phyloP scores from a whole-genome alignment of 805 yeast genomes.

The Soucietia sequanensis region DNA sequence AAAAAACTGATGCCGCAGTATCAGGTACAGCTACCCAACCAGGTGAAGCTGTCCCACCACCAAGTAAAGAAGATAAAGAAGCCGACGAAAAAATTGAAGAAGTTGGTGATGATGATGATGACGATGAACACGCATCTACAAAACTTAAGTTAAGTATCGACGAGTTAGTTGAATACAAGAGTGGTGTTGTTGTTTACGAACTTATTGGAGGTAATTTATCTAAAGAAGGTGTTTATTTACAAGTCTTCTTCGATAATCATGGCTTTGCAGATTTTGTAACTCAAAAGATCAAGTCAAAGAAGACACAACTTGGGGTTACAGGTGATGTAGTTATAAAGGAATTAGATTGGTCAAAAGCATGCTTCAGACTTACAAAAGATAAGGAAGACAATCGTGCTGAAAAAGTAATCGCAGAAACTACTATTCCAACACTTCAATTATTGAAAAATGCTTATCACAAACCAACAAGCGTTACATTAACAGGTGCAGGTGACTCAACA shows the following conservation, averaged over 20 bases:
- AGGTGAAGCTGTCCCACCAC: not conserved
- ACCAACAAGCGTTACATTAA: constrained; percentile 56
- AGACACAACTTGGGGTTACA: constrained; percentile 37
- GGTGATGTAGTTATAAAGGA: constrained; percentile 80
- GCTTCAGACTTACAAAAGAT: constrained; percentile 61
- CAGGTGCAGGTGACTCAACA: constrained; percentile 51
- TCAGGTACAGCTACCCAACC: constrained; percentile 11
- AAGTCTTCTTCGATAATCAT: constrained; percentile 72
- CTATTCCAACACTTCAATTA: constrained; percentile 64
- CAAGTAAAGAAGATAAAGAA: constrained; percentile 7
- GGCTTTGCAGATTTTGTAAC: constrained; percentile 65
- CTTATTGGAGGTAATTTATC: constrained; percentile 57
- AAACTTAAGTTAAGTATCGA: constrained; percentile 53
- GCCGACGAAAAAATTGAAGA: constrained; percentile 15
- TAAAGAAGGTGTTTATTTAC: constrained; percentile 61
- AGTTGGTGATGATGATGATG: constrained; percentile 33
- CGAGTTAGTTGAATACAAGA: constrained; percentile 54
- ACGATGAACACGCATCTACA: constrained; percentile 24
- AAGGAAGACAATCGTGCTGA: constrained; percentile 53
- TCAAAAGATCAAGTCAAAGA: constrained; percentile 48
- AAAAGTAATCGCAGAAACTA: constrained; percentile 58
- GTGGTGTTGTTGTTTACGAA: constrained; percentile 77
- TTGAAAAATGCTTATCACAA: constrained; percentile 62
- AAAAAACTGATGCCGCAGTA: constrained; percentile 10
- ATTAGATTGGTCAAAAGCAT: constrained; percentile 67